These are phyloP conservation scores for Tuber calosporum DNA, from an alignment of 495 filamentous ascomycete species.

Conservation along the genomic window DNA sequence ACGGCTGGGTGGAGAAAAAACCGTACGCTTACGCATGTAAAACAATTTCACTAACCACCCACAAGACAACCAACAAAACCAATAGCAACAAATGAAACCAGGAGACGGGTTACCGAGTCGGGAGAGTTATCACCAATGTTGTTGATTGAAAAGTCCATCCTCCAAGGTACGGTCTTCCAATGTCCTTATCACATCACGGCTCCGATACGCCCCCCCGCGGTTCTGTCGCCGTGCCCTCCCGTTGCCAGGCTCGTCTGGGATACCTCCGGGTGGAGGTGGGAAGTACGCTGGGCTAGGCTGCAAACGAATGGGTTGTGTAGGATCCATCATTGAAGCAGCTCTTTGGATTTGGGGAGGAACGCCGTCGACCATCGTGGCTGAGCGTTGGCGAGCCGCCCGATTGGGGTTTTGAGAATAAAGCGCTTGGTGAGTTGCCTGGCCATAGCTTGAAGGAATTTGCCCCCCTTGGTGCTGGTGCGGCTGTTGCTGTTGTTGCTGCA, in stretches of 20 bases:
- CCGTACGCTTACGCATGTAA: conserved; percentile 44
- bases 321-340: conserved; percentile 95
- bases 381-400: conserved; percentile 75
- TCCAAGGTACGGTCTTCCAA: conserved; percentile 89
- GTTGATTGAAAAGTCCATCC: conserved; percentile 65
- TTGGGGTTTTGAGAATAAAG: conserved; percentile 82
- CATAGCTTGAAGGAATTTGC: conserved; percentile 53
- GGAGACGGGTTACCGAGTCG: not conserved
- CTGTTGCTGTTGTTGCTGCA: conserved; percentile 37
- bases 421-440: conserved; percentile 45
- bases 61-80: conserved; percentile 15
- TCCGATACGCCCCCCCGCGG: conserved; percentile 57
- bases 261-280: conserved; percentile 72
- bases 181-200: conserved; percentile 85
- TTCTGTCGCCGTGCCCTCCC: conserved; percentile 69
- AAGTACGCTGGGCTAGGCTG: conserved; percentile 98
- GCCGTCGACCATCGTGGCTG: conserved; percentile 92
- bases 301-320: conserved; percentile 83
- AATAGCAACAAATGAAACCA: conserved; percentile 11
- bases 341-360: conserved; percentile 89
- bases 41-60: conserved; percentile 18
- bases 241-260: conserved; percentile 52
- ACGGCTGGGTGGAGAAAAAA: conserved; percentile 35
- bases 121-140: conserved; percentile 49
- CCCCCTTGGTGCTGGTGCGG: conserved; percentile 50